phyloP scores from a whole-genome alignment of 73 alveolate genomes.

The Tetrahymena elliotti region DNA sequence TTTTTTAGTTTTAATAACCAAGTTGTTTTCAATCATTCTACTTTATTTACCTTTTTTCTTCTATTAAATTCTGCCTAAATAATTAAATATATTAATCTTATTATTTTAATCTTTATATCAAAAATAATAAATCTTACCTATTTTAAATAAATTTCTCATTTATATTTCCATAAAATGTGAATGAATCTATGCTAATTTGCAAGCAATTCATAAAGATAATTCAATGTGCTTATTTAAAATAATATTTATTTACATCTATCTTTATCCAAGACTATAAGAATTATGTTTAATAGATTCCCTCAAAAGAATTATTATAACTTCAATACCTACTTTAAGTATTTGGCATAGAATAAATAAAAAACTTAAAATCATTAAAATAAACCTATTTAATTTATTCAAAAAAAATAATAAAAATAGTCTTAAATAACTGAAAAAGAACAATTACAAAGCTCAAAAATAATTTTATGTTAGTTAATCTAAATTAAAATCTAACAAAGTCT shows the following conservation, averaged over 20 bases:
- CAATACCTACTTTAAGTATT: background rate
- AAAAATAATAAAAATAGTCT: too few species aligned
- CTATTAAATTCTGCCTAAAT: background rate
- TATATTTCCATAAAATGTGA: too few species aligned
- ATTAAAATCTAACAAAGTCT: too few species aligned
- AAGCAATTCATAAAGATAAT: background rate
- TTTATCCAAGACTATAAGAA: background rate
- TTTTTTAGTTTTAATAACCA: background rate
- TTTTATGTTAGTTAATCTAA: too few species aligned
- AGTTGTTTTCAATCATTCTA: background rate
- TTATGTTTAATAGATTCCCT: background rate
- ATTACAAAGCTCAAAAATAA: too few species aligned
- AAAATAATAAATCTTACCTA: background rate
- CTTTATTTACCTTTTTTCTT: background rate
- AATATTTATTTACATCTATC: background rate
- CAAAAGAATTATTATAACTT: background rate
- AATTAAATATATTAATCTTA: background rate
- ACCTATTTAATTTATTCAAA: too few species aligned
- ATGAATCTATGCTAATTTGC: background rate
- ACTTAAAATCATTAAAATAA: too few species aligned
- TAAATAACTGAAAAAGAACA: too few species aligned
- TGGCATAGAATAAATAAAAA: background rate
- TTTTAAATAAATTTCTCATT: background rate
- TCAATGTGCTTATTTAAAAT: background rate
- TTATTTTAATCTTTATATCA: background rate